phyloP scores from a whole-genome alignment of 345 rosid species.

The Heritiera littoralis region DNA sequence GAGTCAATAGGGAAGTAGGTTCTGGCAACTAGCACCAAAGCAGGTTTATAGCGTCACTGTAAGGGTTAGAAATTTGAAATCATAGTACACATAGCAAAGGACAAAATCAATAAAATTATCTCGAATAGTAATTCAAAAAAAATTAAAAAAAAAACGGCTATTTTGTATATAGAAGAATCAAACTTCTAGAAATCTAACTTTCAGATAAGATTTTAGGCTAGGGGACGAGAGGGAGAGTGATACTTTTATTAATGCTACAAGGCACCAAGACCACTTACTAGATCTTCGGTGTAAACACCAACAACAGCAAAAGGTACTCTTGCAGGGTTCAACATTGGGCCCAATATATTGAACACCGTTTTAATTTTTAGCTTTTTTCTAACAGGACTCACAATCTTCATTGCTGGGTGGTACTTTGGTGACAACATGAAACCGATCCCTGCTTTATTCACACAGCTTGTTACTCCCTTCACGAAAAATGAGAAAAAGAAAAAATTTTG shows the following conservation, averaged over 20 bases:
- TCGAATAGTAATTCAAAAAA: background rate
- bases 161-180: too few species aligned
- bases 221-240: background rate
- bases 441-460: constrained; percentile 73
- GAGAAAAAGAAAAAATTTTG: background rate
- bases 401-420: constrained; percentile 85
- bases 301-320: constrained; percentile 79
- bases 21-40: background rate
- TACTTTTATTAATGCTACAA: background rate
- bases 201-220: too few species aligned
- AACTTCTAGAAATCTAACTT: background rate
- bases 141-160: too few species aligned
- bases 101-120: background rate
- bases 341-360: constrained; percentile 85
- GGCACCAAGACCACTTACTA: constrained; percentile 42
- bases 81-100: background rate
- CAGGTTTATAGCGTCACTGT: background rate
- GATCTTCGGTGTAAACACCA: constrained; percentile 76
- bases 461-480: constrained; percentile 51
- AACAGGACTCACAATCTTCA: constrained; percentile 85
- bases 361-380: constrained; percentile 80
- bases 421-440: constrained; percentile 97
- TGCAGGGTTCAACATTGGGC: constrained; percentile 80
- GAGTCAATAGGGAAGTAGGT: background rate
- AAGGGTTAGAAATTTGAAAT: background rate